phyloP scores from a whole-genome alignment of 257 asterid species.

The Petunia secreta region DNA sequence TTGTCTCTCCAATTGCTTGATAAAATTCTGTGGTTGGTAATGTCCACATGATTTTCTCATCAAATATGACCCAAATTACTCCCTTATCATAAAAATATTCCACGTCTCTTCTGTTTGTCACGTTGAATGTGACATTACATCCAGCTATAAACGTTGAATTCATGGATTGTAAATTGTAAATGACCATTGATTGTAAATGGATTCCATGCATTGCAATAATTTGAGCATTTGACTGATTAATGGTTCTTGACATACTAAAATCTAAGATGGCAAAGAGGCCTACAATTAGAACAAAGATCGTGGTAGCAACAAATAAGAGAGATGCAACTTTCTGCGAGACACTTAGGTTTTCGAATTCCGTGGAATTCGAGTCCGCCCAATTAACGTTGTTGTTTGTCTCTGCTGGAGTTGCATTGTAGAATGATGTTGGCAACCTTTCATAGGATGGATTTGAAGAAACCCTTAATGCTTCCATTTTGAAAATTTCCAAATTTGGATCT shows the following conservation, averaged over 20 bases:
- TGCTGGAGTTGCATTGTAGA: slow-evolving; percentile 13
- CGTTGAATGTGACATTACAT: not conserved
- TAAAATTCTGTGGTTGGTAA: not conserved
- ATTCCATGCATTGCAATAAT: slow-evolving; percentile 17
- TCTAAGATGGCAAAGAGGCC: slow-evolving; percentile 8
- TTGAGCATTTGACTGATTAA: not conserved
- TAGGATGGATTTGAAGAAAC: slow-evolving; percentile 15
- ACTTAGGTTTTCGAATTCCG: not conserved
- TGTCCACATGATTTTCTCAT: slow-evolving; percentile 26
- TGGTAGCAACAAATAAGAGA: not conserved
- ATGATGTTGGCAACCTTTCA: slow-evolving; percentile 12
- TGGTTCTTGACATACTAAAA: slow-evolving; percentile 11
- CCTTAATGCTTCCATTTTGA: not conserved
- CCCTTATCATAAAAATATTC: slow-evolving; percentile 22
- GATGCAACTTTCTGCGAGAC: not conserved
- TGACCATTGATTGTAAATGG: not conserved
- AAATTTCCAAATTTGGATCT: not conserved
- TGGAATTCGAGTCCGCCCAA: not conserved
- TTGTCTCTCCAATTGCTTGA: not conserved
- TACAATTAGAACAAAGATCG: not conserved
- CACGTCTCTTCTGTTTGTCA: not conserved
- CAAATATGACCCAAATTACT: slow-evolving; percentile 12
- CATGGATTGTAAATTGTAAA: not conserved
- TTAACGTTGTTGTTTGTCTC: not conserved
- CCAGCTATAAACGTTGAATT: slow-evolving; percentile 5